Evolutionary conservation across 2,329 filamentous ascomycete species (phyloP).

Genomic region (Pyrenochaeta sp.): DNA sequence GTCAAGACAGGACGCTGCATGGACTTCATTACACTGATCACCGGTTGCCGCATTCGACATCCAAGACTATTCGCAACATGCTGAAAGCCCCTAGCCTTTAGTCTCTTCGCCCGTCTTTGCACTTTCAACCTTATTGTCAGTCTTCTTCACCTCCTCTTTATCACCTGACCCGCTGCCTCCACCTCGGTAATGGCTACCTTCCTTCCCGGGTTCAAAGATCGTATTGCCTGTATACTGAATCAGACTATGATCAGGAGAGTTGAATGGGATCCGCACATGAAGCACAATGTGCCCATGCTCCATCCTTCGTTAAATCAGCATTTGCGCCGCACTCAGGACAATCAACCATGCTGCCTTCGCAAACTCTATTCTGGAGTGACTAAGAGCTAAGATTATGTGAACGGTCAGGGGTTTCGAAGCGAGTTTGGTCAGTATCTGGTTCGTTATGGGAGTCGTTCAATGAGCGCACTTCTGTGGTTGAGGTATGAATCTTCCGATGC

Average conservation of each 20-base stretch:
- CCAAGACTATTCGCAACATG: not conserved
- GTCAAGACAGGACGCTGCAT: too few relatives aligned
- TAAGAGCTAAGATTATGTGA: not conserved
- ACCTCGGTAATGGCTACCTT: conserved; percentile 34
- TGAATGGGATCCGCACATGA: conserved; percentile 30
- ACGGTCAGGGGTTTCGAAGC: not conserved
- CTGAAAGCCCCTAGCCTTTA: not conserved
- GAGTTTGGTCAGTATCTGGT: not conserved
- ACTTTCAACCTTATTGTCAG: conserved; percentile 16
- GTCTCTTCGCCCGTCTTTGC: conserved; percentile 7
- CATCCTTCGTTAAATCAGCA: conserved; percentile 41
- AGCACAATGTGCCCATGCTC: conserved; percentile 40
- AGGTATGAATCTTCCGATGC: not conserved
- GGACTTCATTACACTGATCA: too few relatives aligned
- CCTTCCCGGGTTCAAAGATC: conserved; percentile 40
- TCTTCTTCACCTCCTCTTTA: conserved; percentile 32
- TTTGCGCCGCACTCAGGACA: conserved; percentile 40
- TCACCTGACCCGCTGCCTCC: conserved; percentile 37
- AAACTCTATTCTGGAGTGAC: not conserved
- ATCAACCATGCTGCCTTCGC: conserved; percentile 21
- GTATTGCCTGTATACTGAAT: conserved; percentile 28
- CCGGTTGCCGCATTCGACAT: not conserved
- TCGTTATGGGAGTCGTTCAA: not conserved
- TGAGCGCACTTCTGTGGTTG: not conserved
- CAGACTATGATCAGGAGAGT: not conserved